Base-by-base conservation (phyloP, 257 asterid species). In the Gentiana straminea region DNA sequence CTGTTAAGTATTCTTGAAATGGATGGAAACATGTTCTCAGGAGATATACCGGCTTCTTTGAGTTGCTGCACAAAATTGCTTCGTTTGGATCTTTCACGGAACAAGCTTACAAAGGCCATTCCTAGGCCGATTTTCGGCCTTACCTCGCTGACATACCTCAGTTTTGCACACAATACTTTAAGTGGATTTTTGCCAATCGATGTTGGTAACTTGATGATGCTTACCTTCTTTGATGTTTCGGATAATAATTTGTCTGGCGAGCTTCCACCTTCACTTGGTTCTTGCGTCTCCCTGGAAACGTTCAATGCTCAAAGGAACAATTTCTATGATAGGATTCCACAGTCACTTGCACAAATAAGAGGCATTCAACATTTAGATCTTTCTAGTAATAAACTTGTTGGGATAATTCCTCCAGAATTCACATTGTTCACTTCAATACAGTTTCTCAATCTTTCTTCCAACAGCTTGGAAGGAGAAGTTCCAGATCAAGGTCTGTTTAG, bases 181-280 rank as follows among this genome's bases (percentile, higher is more conserved):
- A 57, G 49, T 4, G 51, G 61, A 39, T 13, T 15, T 12, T 37
- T 58, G 45, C 61, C 61, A 2, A 11, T 1, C 35, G 7, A 46
- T 3, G 50, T 58, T 7, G 52, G 52, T 57, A 57, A 57, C 52
- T 37, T 57, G 61, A 57, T 7, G 52, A 58, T 13, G 36, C 45
- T 58, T 58, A 49, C 34, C 4, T 33, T 15, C 24, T 15, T 15
- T 15, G 24, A 15, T 15, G 24, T 15, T 15, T 15, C 24, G 24
- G 24, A 15, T 5, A 57, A 57, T 57, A 6, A 15, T 8, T 57
- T 57, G 15, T 57, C 61, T 6, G 62, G 43, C 13, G 43, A 58
- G 5, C 35, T 57, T 7, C 61, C n/a, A 0, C 5, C 33, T 3
- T 8, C 11, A 11, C 33, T 15, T 15, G 24, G 24, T 15, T 15